These are phyloP conservation scores for Leishmania tropica DNA, from an alignment of 208 protist genomes.

Conservation along the genomic window DNA sequence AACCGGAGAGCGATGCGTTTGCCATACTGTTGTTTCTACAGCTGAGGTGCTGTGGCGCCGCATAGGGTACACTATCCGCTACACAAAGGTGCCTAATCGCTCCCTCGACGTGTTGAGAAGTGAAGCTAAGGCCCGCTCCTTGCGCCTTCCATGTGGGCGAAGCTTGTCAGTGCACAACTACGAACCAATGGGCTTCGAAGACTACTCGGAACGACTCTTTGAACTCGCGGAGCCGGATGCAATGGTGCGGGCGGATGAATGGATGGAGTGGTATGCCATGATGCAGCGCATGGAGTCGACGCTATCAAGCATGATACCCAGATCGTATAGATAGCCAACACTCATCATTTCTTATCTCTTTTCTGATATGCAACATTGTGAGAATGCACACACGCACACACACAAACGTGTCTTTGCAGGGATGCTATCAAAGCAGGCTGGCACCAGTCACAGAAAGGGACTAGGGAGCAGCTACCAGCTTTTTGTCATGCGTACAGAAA, in stretches of 20 bases:
- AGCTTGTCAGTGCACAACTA: slow-evolving; percentile 50
- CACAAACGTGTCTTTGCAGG: not conserved
- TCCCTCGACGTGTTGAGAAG: slow-evolving; percentile 24
- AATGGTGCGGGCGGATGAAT: slow-evolving; percentile 51
- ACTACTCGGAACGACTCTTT: slow-evolving; percentile 79
- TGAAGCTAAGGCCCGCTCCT: slow-evolving; percentile 14
- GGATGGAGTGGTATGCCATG: slow-evolving; percentile 80
- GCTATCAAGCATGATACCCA: slow-evolving; percentile 14
- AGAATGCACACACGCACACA: not conserved
- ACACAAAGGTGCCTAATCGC: slow-evolving; percentile 43
- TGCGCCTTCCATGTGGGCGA: slow-evolving; percentile 68
- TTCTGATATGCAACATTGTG: not conserved
- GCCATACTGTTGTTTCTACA: slow-evolving; percentile 16
- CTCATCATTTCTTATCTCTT: not conserved
- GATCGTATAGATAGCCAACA: not conserved
- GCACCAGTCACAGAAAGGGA: not conserved
- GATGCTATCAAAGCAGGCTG: not conserved
- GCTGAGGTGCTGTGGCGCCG: slow-evolving; percentile 66
- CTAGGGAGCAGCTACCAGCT: not conserved
- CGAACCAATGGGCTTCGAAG: slow-evolving; percentile 65
- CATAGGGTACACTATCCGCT: slow-evolving; percentile 76
- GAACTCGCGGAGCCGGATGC: slow-evolving; percentile 75
- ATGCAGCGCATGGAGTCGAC: slow-evolving; percentile 39
- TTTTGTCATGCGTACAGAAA: not conserved
- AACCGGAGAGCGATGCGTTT: slow-evolving; percentile 22